Evolutionary conservation across 441 rosid genomes (phyloP).

Genomic region (Croton setiger): DNA sequence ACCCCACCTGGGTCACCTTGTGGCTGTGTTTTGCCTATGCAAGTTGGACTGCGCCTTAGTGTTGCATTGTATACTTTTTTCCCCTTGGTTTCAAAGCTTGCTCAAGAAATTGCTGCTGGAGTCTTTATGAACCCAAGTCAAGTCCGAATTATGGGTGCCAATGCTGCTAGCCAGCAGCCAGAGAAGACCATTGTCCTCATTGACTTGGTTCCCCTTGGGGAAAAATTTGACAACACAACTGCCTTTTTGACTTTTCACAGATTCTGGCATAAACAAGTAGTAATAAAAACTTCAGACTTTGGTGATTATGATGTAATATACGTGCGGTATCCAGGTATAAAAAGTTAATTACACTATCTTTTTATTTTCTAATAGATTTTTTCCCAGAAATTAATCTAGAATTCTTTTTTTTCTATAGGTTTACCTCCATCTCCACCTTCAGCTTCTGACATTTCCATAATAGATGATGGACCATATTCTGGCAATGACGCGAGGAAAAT

Average conservation of each 20-base stretch:
- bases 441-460: conserved; percentile 46
- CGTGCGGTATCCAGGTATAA: conserved; percentile 72
- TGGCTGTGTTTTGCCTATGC: conserved; percentile 93
- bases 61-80: conserved; percentile 89
- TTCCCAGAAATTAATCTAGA: conserved; percentile 7
- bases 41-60: conserved; percentile 73
- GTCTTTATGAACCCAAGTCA: conserved; percentile 95
- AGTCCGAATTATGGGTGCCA: conserved; percentile 93
- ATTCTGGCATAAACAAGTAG: conserved; percentile 80
- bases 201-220: conserved; percentile 83
- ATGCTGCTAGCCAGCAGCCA: conserved; percentile 77
- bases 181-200: conserved; percentile 76
- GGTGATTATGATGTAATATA: conserved; percentile 80
- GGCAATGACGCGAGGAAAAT: conserved; percentile 55
- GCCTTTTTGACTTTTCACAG: conserved; percentile 76
- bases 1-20: conserved; percentile 97
- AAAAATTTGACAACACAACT: conserved; percentile 68
- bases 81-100: conserved; percentile 89
- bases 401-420: conserved; percentile 37
- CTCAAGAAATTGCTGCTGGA: conserved; percentile 73
- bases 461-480: conserved; percentile 64
- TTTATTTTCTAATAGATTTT: neutral
- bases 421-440: conserved; percentile 89
- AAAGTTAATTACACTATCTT: neutral
- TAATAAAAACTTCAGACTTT: conserved; percentile 54